Base-by-base conservation (phyloP, 345 rosid species). In the Syzygium aromaticum region DNA sequence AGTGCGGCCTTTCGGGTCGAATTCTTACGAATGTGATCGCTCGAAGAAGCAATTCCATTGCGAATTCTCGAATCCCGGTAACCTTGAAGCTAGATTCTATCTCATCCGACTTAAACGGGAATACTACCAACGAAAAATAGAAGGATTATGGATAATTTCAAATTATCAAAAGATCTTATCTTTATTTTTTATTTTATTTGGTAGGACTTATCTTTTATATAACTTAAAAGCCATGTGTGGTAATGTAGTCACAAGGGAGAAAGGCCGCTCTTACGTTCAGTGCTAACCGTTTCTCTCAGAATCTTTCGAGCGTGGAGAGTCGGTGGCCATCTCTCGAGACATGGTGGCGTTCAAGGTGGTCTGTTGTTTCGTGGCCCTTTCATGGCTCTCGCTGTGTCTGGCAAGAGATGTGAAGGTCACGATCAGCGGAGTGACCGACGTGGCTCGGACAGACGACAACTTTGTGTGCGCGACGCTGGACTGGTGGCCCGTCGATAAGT, bases 401-500 rank as follows among this genome's bases (percentile, higher is more conserved):
- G 89, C 92, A 9, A 88, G 86, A 59, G 88, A 91, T 53, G 93
- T 90, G 23, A 54, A 77, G 16, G 92, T 93, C 13, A 78, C 85
- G 3, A 90, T 95, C 3, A 43, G 87, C 46, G 92, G 90, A 86
- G 92, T 54, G 46, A 92, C 93, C 49, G 73, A 91, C 51, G 85
- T 91, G 13, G 95, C 93, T 2, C 63, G 11, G 30, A 94, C 94
- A 1, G 96, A 94, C 85, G 93, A 91, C 8, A 89, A 90, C 54
- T 95, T 93, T 51, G 85, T 95, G 4, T 95, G 96, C 86, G 95
- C 91, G 5, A 95, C 97, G 33, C 59, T 94, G 13, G 98, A 95
- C 84, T 95, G 95, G 96, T 95, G 97, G 96, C 94, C 97, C 1
- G 27, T 16, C 19, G 84, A 91, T 33, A 95, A 94, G 51, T 92